Evolutionary conservation across 352 stramenopile species (phyloP).

Genomic region (Saprolegnia diclina): DNA sequence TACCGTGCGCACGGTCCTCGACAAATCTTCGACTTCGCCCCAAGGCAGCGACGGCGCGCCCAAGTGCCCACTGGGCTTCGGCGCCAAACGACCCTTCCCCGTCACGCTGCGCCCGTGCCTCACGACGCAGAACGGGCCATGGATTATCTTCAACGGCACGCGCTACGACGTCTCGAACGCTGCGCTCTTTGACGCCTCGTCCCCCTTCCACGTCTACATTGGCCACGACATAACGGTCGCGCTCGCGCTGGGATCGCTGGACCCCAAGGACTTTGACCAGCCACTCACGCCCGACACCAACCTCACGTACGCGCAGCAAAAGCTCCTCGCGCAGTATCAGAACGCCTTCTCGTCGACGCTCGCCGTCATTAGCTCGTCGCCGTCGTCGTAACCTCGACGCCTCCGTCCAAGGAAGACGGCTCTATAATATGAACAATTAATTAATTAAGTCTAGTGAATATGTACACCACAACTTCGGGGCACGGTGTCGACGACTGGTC

Average conservation of each 20-base stretch:
- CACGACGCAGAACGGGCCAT: background rate
- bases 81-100: background rate
- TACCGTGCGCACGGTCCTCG: background rate
- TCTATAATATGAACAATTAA: too few relatives aligned
- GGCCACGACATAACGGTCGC: constrained; percentile 23
- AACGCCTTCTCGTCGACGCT: constrained; percentile 8
- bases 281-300: background rate
- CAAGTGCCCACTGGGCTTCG: constrained; percentile 17
- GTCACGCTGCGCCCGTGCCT: background rate
- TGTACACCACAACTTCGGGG: too few relatives aligned
- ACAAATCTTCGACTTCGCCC: background rate
- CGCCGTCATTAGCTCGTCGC: background rate
- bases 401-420: too few relatives aligned
- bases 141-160: constrained; percentile 22
- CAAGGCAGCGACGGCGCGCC: background rate
- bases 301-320: constrained; percentile 20
- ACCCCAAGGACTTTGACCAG: constrained; percentile 10
- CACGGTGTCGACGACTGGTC: too few relatives aligned
- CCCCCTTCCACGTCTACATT: constrained; percentile 16
- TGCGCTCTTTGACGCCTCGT: background rate
- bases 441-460: too few relatives aligned
- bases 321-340: constrained; percentile 13
- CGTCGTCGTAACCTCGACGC: background rate
- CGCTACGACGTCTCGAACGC: constrained; percentile 18
- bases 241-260: constrained; percentile 2